These are phyloP conservation scores for Pseudogymnoascus sp. DNA, from an alignment of 2,329 filamentous ascomycete genomes.

Conservation along the genomic window DNA sequence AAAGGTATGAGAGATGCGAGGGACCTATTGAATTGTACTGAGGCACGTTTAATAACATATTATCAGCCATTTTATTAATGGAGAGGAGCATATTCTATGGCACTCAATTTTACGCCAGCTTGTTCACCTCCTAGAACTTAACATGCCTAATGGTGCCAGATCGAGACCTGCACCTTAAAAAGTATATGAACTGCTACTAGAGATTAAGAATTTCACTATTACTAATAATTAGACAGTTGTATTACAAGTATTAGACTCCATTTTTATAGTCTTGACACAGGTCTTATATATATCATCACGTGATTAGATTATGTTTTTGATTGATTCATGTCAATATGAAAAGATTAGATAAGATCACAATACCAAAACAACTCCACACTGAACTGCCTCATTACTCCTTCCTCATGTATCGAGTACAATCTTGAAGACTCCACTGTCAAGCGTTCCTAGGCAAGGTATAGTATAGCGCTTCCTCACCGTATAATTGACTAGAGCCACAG, in stretches of 20 bases:
- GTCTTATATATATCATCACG: background rate
- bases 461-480: background rate
- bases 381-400: background rate
- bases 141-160: background rate
- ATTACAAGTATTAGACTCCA: too few relatives aligned
- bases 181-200: background rate
- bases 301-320: background rate
- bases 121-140: background rate
- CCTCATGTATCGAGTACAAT: background rate
- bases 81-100: background rate
- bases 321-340: background rate
- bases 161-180: background rate
- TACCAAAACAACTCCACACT: background rate
- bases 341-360: constrained; percentile 3
- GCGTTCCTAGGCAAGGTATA: background rate
- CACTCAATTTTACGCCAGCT: background rate
- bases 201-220: background rate
- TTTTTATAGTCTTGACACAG: background rate
- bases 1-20: background rate
- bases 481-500: background rate
- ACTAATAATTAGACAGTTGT: background rate
- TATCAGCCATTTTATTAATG: background rate
- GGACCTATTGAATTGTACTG: background rate
- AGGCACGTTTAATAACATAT: background rate
- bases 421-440: background rate